Base-by-base conservation (phyloP, 345 rosid genomes). In the Syzygium aromaticum region DNA sequence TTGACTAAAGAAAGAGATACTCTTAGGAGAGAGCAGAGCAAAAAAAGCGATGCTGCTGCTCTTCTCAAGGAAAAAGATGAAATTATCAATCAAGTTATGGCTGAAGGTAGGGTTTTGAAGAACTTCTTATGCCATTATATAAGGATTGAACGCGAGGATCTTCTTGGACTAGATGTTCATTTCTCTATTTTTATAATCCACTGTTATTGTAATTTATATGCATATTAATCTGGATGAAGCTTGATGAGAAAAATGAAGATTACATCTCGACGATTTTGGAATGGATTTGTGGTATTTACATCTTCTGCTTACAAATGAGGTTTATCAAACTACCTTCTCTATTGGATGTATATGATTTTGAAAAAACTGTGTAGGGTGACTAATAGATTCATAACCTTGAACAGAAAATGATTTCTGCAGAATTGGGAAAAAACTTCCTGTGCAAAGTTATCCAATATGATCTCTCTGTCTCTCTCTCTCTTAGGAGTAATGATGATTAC, bases 1-100 rank as follows among this genome's bases (percentile, higher is more conserved):
- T 95, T 96, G 90, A 96, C 99, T 30, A 98, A 92, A 93, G 99
- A 98, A 93, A 95, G 99, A 90, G 99, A 96, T 92, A 95, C 99
- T 51, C 99, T 98, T 61, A 90, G 99, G 89, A 96, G 99, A 92
- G 98, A 98, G 91, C 99, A 96, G 90, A 96, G 89, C 91, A 98
- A 92, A 91, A 95, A 93, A 93, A 96, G 96, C 92, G 99, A 98
- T 89, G 98, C 99, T 51, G 98, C 99, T 80, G 98, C 96, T 87
- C 99, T 98, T 91, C 91, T 98, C 87, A 96, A 96, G 94, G 99
- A 98, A 92, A 98, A 98, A 90, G 99, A 98, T 93, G 99, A 98
- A 91, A 96, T 98, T 84, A 96, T 98, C 89, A 96, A 54, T 92
- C 99, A 96, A 93, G 98, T 98, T 89, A 98, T 96, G 99, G 99